Conservation (phyloP, 257 asterid species). For the Thymus quinquecostatus region DNA sequence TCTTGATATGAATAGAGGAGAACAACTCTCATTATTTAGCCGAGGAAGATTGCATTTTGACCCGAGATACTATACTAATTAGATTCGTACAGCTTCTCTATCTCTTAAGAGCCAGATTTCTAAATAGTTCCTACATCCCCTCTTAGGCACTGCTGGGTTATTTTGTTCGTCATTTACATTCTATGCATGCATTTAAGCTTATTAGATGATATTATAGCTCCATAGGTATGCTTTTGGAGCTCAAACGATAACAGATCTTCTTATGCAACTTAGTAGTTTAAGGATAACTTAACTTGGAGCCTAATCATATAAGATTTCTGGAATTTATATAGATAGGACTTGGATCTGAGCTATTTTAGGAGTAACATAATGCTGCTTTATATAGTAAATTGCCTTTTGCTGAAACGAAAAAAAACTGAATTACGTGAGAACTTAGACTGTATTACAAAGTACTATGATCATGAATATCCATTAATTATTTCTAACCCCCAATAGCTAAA, state of each 20-base stretch:
- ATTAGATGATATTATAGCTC: neutral
- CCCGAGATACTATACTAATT: neutral
- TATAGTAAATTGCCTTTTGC: constrained; percentile 10
- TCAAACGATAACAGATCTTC: neutral
- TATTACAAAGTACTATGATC: constrained; percentile 20
- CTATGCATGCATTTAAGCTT: neutral
- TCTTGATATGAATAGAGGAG: neutral
- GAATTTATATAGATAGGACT: neutral
- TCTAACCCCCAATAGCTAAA: constrained; percentile 34
- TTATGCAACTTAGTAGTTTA: neutral
- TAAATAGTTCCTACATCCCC: neutral
- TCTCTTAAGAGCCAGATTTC: neutral
- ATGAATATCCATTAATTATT: constrained; percentile 21
- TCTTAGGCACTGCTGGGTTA: neutral
- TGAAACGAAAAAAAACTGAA: constrained; percentile 2
- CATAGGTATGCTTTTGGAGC: neutral
- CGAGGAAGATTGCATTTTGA: neutral
- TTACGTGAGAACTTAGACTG: constrained; percentile 22
- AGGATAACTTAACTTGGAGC: too few species aligned
- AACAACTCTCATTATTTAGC: neutral
- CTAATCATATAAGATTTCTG: too few species aligned
- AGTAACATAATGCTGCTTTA: constrained; percentile 23
- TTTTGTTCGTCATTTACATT: neutral
- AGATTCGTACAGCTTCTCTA: neutral
- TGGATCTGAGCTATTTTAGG: neutral